Evolutionary conservation across 768 basidiomycete genomes (phyloP).

Genomic region (Pisolithus sp.): DNA sequence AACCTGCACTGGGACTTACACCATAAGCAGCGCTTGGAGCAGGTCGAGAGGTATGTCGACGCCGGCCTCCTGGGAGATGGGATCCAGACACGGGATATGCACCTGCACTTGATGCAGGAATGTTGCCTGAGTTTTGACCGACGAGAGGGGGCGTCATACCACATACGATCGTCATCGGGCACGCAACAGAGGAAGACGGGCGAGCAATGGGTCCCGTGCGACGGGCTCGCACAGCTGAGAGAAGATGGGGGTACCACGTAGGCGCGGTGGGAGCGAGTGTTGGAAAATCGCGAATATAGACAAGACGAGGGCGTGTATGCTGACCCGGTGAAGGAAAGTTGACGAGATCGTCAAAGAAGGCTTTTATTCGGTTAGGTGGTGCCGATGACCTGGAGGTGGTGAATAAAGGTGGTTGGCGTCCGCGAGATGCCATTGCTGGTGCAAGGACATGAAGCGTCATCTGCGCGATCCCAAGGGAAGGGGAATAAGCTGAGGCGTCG

Average conservation of each 20-base stretch:
- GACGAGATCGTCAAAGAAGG: slow-evolving; percentile 73
- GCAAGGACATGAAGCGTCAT: slow-evolving; percentile 28
- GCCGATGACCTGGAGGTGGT: slow-evolving; percentile 37
- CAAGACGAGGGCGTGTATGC: slow-evolving; percentile 53
- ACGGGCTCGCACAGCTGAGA: slow-evolving; percentile 71
- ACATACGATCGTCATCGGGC: slow-evolving; percentile 80
- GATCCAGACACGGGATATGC: slow-evolving; percentile 8
- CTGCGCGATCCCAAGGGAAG: slow-evolving; percentile 2
- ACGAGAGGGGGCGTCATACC: slow-evolving; percentile 79
- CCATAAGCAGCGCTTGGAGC: slow-evolving; percentile 22
- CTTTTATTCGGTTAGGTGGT: slow-evolving; percentile 52
- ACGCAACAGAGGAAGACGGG: slow-evolving; percentile 51
- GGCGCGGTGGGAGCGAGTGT: slow-evolving; percentile 67
- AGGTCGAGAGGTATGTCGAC: slow-evolving; percentile 15
- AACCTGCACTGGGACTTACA: slow-evolving; percentile 13
- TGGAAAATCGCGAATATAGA: slow-evolving; percentile 80
- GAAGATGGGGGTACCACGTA: slow-evolving; percentile 75
- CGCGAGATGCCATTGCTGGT: slow-evolving; percentile 29
- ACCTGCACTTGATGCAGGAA: slow-evolving; percentile 6
- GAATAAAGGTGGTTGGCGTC: slow-evolving; percentile 26
- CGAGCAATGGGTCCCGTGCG: slow-evolving; percentile 59
- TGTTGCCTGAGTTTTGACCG: slow-evolving; percentile 30
- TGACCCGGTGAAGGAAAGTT: slow-evolving; percentile 43
- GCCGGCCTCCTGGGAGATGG: slow-evolving; percentile 8
- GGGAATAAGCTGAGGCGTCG: slow-evolving; percentile 40